phyloP scores from a whole-genome alignment of 106 monocot species.

The Dendrobium catenatum region DNA sequence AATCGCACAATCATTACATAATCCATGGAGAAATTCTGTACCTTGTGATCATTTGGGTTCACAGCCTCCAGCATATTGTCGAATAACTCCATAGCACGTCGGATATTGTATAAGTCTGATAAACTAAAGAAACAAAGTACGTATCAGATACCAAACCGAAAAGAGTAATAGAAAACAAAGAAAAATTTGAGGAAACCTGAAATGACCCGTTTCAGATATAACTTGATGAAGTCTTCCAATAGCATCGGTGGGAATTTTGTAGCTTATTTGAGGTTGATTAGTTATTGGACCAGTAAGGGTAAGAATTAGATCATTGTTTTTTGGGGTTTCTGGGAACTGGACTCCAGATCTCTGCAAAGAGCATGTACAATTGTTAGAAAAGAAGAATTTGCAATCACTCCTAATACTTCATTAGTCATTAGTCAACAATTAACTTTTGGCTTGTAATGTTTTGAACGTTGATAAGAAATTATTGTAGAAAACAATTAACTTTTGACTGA shows the following conservation, averaged over 20 bases:
- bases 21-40: slow-evolving; percentile 6
- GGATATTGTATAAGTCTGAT: slow-evolving; percentile 45
- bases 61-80: slow-evolving; percentile 61
- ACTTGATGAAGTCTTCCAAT: slow-evolving; percentile 39
- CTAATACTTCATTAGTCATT: not conserved
- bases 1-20: not conserved
- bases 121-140: slow-evolving; percentile 26
- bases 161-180: not conserved
- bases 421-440: not conserved
- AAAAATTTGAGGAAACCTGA: slow-evolving; percentile 27
- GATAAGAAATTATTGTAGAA: too few species aligned
- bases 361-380: not conserved
- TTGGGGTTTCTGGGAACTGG: slow-evolving; percentile 44
- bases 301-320: slow-evolving; percentile 37
- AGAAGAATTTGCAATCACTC: not conserved
- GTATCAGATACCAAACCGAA: not conserved
- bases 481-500: too few species aligned
- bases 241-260: slow-evolving; percentile 28
- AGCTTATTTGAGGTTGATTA: slow-evolving; percentile 15
- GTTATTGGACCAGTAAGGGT: slow-evolving; percentile 13
- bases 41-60: slow-evolving; percentile 42
- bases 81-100: slow-evolving; percentile 50
- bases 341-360: slow-evolving; percentile 57
- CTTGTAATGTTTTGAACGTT: too few species aligned
- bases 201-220: slow-evolving; percentile 41